Percentiles rank a stretch among this genome's conserved stretches.
These are phyloP conservation scores for Wickerhamiella bombiphila DNA, from an alignment of 805 yeast species.

Conservation along the genomic window DNA sequence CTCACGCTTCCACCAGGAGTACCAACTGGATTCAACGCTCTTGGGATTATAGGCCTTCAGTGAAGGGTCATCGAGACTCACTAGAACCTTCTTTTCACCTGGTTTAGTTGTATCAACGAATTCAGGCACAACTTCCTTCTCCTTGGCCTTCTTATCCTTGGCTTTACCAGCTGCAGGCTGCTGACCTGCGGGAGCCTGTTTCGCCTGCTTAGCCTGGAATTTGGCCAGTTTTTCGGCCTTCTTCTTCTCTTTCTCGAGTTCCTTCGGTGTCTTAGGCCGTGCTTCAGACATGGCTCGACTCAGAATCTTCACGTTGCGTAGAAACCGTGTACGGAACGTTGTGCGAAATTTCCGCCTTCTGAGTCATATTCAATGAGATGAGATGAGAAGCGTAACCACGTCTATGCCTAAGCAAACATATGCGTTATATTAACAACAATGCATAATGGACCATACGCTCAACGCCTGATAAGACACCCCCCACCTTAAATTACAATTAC, in stretches of 20 bases:
- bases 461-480: no score
- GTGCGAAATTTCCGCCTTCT: no score
- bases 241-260: conserved; percentile 73
- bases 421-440: no score
- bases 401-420: no score
- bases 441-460: no score
- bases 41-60: conserved; percentile 87
- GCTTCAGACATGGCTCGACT: conserved; percentile 8
- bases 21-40: conserved; percentile 94
- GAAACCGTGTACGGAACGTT: conserved; percentile 3
- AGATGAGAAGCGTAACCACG: no score
- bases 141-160: conserved; percentile 36
- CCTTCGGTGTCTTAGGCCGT: conserved; percentile 53
- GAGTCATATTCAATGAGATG: no score
- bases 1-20: conserved; percentile 87
- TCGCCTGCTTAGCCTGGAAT: conserved; percentile 72
- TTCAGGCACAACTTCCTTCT: conserved; percentile 67
- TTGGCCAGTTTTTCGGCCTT: conserved; percentile 79
- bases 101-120: conserved; percentile 69
- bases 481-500: no score
- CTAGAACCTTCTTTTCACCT: conserved; percentile 83
- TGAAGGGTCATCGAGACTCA: conserved; percentile 81
- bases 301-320: background rate
- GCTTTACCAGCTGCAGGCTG: conserved; percentile 23
- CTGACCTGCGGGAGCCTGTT: conserved; percentile 28